Conservation (phyloP, 192 early-diverging fungal species). For the Backusella macrospora region DNA sequence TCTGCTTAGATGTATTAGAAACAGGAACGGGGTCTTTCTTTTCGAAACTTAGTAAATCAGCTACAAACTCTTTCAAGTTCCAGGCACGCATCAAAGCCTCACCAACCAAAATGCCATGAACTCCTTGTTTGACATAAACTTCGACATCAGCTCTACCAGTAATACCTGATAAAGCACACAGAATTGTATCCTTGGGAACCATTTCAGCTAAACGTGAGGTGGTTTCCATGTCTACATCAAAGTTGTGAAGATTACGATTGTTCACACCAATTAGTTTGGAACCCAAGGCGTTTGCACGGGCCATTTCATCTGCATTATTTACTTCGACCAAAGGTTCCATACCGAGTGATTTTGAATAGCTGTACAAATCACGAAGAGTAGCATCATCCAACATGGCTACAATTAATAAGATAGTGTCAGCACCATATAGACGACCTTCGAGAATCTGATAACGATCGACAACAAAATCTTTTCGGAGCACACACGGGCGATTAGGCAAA, state of each 20-base stretch:
- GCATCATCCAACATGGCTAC: slow-evolving; percentile 87
- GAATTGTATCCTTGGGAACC: slow-evolving; percentile 72
- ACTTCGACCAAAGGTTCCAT: slow-evolving; percentile 99
- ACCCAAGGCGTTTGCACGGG: slow-evolving; percentile 75
- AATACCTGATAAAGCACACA: slow-evolving; percentile 94
- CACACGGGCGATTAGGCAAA: slow-evolving; percentile 78
- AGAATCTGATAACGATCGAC: slow-evolving; percentile 95
- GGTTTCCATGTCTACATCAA: slow-evolving; percentile 90
- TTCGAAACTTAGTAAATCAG: slow-evolving; percentile 58
- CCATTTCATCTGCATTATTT: slow-evolving; percentile 89
- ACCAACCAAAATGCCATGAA: slow-evolving; percentile 86
- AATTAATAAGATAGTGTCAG: slow-evolving; percentile 95
- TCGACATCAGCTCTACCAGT: slow-evolving; percentile 79
- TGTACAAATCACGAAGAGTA: slow-evolving; percentile 69
- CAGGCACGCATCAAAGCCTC: slow-evolving; percentile 91
- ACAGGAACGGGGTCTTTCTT: slow-evolving; percentile 5
- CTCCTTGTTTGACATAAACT: slow-evolving; percentile 75
- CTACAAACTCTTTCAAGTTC: slow-evolving; percentile 78
- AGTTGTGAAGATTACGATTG: slow-evolving; percentile 96
- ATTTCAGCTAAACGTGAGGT: slow-evolving; percentile 78
- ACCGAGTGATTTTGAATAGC: slow-evolving; percentile 73
- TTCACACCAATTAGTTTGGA: slow-evolving; percentile 96
- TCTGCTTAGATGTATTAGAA: neutral
- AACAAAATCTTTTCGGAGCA: slow-evolving; percentile 97
- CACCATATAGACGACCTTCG: slow-evolving; percentile 93